Percentiles rank a stretch among this genome's conserved stretches.
phyloP scores from a whole-genome alignment of 495 filamentous ascomycete genomes.

The Podospora tetraspora region DNA sequence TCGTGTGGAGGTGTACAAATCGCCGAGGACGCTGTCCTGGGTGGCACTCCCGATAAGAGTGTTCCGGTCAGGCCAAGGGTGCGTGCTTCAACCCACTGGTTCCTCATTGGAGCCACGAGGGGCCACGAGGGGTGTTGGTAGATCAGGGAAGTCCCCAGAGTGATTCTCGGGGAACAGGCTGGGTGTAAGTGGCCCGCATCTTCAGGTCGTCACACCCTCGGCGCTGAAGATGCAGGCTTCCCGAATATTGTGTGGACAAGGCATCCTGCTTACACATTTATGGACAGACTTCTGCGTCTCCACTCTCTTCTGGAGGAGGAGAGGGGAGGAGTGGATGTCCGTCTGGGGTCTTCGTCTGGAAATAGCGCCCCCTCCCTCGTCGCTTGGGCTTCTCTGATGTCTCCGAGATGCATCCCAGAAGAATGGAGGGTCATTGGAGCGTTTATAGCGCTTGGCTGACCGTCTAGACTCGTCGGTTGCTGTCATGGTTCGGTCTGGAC shows the following conservation, averaged over 20 bases:
- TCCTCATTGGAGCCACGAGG: not conserved
- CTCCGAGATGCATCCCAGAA: not conserved
- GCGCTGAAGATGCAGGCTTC: not conserved
- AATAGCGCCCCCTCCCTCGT: not conserved
- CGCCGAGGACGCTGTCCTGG: not conserved
- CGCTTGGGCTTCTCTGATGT: not conserved
- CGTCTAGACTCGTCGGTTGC: not conserved
- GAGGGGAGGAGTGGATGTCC: not conserved
- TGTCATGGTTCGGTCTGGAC: not conserved
- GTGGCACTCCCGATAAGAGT: not conserved
- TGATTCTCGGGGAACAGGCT: not conserved
- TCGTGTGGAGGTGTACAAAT: not conserved
- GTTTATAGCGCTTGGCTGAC: not conserved
- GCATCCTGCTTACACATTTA: not conserved
- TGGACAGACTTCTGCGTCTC: not conserved
- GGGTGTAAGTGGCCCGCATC: not conserved
- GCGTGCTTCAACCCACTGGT: not conserved
- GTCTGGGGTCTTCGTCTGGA: not conserved
- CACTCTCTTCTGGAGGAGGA: not conserved
- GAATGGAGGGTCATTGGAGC: not conserved
- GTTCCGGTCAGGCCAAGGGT: not conserved
- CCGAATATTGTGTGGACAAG: not conserved
- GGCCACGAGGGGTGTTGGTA: not conserved
- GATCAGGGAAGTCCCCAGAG: not conserved
- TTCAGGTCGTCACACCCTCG: not conserved